Evolutionary conservation across 768 basidiomycete genomes (phyloP).

Genomic region (Lactarius tabidus): DNA sequence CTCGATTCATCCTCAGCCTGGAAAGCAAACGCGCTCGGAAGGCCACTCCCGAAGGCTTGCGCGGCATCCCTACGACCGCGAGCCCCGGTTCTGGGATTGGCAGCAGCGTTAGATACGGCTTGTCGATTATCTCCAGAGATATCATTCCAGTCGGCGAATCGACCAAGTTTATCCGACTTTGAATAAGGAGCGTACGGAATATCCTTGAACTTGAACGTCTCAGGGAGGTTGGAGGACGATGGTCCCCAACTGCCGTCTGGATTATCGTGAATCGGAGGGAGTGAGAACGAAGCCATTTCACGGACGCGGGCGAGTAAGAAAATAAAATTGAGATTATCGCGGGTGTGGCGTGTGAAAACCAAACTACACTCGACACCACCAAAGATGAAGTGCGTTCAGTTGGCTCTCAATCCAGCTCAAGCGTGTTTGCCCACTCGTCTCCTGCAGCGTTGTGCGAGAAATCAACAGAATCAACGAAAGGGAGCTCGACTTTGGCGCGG

Average conservation of each 20-base stretch:
- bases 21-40: slow-evolving; percentile 90
- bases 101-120: slow-evolving; percentile 42
- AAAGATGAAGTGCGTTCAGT: slow-evolving; percentile 64
- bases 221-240: slow-evolving; percentile 77
- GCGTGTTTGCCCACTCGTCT: slow-evolving; percentile 18
- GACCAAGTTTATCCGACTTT: slow-evolving; percentile 96
- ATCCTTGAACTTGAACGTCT: slow-evolving; percentile 96
- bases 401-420: background rate
- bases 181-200: slow-evolving; percentile 98
- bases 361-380: background rate
- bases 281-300: slow-evolving; percentile 72
- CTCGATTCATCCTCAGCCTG: slow-evolving; percentile 97
- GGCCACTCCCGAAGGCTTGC: slow-evolving; percentile 86
- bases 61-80: slow-evolving; percentile 67
- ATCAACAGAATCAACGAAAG: slow-evolving; percentile 90
- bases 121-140: slow-evolving; percentile 61
- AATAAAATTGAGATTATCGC: slow-evolving; percentile 6
- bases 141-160: slow-evolving; percentile 98
- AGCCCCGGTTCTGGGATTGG: slow-evolving; percentile 44
- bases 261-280: slow-evolving; percentile 88
- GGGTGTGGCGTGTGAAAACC: slow-evolving; percentile 24
- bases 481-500: slow-evolving; percentile 75
- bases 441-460: slow-evolving; percentile 79
- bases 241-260: slow-evolving; percentile 92
- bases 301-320: background rate